These are phyloP conservation scores for Chaetomium sp. DNA, from an alignment of 2,329 filamentous ascomycete species.

Conservation along the genomic window DNA sequence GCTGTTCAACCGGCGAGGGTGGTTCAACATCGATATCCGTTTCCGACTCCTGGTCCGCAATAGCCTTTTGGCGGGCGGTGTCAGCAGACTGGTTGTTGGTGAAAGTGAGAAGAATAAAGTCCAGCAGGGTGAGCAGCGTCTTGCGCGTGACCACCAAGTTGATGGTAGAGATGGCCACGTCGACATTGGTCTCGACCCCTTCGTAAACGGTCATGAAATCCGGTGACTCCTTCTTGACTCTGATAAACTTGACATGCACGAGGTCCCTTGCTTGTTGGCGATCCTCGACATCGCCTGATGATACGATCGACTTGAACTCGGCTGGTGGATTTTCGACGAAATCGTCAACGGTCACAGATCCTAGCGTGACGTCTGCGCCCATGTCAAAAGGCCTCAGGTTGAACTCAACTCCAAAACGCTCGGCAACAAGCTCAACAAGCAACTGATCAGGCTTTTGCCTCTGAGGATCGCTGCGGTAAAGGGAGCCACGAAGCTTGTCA, in stretches of 20 bases:
- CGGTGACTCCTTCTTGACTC: conserved; percentile 86
- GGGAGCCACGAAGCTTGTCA: conserved; percentile 87
- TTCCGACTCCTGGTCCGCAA: conserved; percentile 46
- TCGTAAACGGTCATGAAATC: conserved; percentile 93
- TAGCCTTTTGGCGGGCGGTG: conserved; percentile 40
- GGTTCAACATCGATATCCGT: conserved; percentile 45
- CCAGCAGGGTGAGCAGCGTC: conserved; percentile 86
- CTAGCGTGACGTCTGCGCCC: conserved; percentile 85
- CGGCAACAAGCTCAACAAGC: conserved; percentile 86
- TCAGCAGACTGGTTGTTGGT: conserved; percentile 55
- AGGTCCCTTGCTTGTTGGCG: conserved; percentile 77
- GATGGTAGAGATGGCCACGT: conserved; percentile 90
- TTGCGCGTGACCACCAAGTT: conserved; percentile 92
- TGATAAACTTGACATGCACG: conserved; percentile 84
- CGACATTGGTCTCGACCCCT: conserved; percentile 89
- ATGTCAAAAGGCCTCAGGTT: conserved; percentile 90
- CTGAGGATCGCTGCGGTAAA: conserved; percentile 84
- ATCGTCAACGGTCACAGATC: conserved; percentile 86
- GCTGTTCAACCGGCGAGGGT: conserved; percentile 41
- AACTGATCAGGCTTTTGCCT: conserved; percentile 75
- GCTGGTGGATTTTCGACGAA: conserved; percentile 86
- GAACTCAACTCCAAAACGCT: conserved; percentile 84
- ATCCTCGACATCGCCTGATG: conserved; percentile 73
- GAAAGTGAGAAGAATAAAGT: conserved; percentile 94
- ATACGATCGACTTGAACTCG: conserved; percentile 98